Evolutionary conservation across 495 filamentous ascomycete genomes (phyloP).

Genomic region (Pseudoneurospora amorphoporcata): DNA sequence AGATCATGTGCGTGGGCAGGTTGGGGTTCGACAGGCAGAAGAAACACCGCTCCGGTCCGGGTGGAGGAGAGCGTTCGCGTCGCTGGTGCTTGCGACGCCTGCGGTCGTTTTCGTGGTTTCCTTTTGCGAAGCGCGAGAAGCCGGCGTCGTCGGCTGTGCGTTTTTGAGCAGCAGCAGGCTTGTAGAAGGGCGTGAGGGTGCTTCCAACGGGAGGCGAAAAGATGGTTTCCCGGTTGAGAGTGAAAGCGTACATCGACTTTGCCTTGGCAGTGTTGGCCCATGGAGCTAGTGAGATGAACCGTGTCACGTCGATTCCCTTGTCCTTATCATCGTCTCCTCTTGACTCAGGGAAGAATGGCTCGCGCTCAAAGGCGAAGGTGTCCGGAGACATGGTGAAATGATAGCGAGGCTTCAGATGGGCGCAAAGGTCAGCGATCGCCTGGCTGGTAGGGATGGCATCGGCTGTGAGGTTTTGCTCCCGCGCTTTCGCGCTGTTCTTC

Average conservation of each 20-base stretch:
- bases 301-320: conserved; percentile 51
- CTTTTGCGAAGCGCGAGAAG: conserved; percentile 59
- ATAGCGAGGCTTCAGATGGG: conserved; percentile 71
- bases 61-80: conserved; percentile 40
- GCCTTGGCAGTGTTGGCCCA: conserved; percentile 62
- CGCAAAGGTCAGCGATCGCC: conserved; percentile 62
- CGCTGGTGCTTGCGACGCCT: conserved; percentile 48
- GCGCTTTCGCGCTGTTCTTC: conserved; percentile 37
- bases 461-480: conserved; percentile 35
- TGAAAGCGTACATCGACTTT: conserved; percentile 88
- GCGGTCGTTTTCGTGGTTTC: conserved; percentile 40
- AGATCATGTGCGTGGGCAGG: conserved; percentile 76
- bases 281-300: conserved; percentile 79
- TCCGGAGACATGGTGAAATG: conserved; percentile 63
- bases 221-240: conserved; percentile 50
- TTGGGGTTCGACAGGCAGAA: conserved; percentile 86
- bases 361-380: conserved; percentile 71
- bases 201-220: conserved; percentile 51
- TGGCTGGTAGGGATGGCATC: conserved; percentile 24
- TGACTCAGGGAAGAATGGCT: conserved; percentile 70
- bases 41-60: conserved; percentile 74
- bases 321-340: conserved; percentile 17
- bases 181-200: conserved; percentile 58
- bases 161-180: conserved; percentile 34
- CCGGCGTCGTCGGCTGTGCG: conserved; percentile 48